Conservation (phyloP, 1,284 basidiomycete species). For the Calocybe gambosa region DNA sequence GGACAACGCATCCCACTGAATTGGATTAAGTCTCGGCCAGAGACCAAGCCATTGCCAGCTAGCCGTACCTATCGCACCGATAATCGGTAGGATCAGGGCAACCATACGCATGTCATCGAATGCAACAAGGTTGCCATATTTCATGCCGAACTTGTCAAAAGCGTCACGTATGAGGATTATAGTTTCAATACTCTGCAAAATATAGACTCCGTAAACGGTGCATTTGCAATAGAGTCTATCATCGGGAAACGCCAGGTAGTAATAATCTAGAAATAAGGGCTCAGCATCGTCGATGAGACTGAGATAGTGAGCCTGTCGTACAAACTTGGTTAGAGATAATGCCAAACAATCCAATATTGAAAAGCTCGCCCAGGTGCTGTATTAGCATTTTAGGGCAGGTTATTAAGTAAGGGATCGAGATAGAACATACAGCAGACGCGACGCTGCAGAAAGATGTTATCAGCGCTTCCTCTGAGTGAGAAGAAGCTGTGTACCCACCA, state of each 20-base stretch:
- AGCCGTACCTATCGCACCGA: slow-evolving; percentile 19
- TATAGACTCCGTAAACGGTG: slow-evolving; percentile 19
- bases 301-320: slow-evolving; percentile 6
- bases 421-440: too few relatives aligned
- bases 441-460: too few relatives aligned
- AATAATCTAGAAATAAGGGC: slow-evolving; percentile 14
- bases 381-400: neutral
- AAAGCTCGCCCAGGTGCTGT: slow-evolving; percentile 19
- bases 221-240: slow-evolving; percentile 16
- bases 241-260: slow-evolving; percentile 21
- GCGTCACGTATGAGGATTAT: slow-evolving; percentile 18
- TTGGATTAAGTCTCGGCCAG: slow-evolving; percentile 1
- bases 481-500: too few relatives aligned
- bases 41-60: neutral
- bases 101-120: slow-evolving; percentile 17
- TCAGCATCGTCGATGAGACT: neutral
- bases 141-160: slow-evolving; percentile 18
- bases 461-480: too few relatives aligned
- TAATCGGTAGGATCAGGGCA: slow-evolving; percentile 18
- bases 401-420: too few relatives aligned
- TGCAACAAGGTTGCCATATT: slow-evolving; percentile 17
- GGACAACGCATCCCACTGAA: slow-evolving; percentile 17
- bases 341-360: slow-evolving; percentile 20
- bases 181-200: slow-evolving; percentile 19
- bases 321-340: slow-evolving; percentile 20